Conservation (phyloP, 768 basidiomycete species). For the Naganishia antarctica region DNA sequence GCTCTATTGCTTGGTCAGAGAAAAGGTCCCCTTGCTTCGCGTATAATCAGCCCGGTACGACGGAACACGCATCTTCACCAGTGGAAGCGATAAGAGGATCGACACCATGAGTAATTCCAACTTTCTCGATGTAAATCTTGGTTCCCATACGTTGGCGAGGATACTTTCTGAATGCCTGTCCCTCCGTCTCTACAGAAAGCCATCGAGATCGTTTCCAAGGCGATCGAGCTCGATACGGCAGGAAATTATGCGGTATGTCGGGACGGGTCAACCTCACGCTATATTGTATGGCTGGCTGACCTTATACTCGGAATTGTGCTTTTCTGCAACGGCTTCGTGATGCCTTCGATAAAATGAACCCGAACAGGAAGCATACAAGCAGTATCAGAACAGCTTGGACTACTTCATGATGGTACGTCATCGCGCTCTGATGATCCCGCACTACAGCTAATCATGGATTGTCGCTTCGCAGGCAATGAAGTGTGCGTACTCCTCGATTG, state of each 20-base stretch:
- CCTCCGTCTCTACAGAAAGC: constrained; percentile 56
- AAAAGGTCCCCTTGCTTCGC: no score
- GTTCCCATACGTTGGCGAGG: constrained; percentile 22
- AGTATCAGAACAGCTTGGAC: constrained; percentile 89
- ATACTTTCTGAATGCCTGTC: constrained; percentile 13
- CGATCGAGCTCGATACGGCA: constrained; percentile 87
- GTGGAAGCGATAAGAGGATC: not conserved
- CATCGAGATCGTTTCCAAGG: constrained; percentile 84
- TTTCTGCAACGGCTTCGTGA: not conserved
- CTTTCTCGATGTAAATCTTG: constrained; percentile 47
- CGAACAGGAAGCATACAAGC: constrained; percentile 76
- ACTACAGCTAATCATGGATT: no score
- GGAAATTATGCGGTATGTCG: constrained; percentile 67
- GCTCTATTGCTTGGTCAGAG: no score
- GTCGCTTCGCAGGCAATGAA: constrained; percentile 40
- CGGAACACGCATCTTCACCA: no score
- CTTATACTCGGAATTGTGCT: no score
- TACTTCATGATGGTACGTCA: constrained; percentile 86
- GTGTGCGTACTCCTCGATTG: constrained; percentile 32
- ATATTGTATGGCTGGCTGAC: no score
- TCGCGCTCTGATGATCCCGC: no score
- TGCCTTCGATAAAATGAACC: not conserved
- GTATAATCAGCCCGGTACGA: no score
- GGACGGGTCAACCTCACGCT: not conserved
- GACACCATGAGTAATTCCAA: constrained; percentile 38